Conservation (phyloP, 305 asterid species). For the Fraxinus nigra region DNA sequence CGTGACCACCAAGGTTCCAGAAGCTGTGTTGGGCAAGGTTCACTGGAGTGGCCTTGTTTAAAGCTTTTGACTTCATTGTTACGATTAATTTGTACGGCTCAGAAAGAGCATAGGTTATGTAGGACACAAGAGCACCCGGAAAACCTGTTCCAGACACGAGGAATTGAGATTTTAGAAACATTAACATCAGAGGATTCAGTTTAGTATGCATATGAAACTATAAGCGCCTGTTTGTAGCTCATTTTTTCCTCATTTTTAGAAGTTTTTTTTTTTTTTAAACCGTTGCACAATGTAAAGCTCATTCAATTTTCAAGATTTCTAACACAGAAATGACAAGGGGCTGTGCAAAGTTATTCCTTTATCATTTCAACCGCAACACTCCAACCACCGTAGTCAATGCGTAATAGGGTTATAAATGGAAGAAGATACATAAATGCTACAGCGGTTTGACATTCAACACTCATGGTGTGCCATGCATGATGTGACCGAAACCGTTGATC, state of each 20-base stretch:
- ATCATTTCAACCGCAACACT: neutral
- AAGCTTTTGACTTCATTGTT: neutral
- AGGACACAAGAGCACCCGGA: neutral
- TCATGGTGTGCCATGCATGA: neutral
- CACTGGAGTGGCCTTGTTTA: constrained; percentile 2
- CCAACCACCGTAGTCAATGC: neutral
- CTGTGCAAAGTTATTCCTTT: neutral
- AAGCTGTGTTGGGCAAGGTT: neutral
- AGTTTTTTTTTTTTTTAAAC: too few species aligned
- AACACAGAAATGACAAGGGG: too few species aligned
- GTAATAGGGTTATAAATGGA: neutral
- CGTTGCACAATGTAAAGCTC: too few species aligned
- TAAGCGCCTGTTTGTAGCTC: too few species aligned
- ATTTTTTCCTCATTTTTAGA: too few species aligned
- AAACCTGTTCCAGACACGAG: neutral
- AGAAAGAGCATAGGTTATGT: neutral
- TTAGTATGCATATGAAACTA: neutral
- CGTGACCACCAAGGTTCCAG: constrained; percentile 1
- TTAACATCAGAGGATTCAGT: neutral
- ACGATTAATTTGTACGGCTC: neutral
- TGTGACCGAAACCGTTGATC: neutral
- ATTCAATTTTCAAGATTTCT: too few species aligned
- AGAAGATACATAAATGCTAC: neutral
- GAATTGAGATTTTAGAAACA: neutral
- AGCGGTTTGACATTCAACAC: neutral